Percentiles rank a stretch among this genome's conserved stretches.
These are phyloP conservation scores for Diplodia intermedia DNA, from an alignment of 2,329 filamentous ascomycete species.

Conservation along the genomic window DNA sequence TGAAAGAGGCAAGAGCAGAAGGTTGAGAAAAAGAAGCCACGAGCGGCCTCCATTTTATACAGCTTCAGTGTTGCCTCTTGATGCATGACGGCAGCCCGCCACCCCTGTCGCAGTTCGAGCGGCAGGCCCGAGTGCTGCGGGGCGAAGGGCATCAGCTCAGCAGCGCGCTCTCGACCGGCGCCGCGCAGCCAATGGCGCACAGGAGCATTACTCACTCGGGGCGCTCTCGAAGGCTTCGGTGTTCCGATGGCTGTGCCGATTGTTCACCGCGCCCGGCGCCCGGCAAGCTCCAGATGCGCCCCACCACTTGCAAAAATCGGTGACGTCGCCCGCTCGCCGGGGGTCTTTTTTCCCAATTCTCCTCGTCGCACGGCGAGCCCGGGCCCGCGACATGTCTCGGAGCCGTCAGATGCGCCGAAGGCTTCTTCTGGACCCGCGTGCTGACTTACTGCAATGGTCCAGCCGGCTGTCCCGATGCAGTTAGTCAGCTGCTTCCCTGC, in stretches of 20 bases:
- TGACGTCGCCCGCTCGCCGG: not conserved
- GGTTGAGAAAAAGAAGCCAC: not conserved
- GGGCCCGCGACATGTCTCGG: not conserved
- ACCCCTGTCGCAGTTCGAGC: conserved; percentile 8
- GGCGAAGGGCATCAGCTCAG: conserved; percentile 21
- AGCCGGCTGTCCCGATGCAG: not conserved
- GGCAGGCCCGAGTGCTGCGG: not conserved
- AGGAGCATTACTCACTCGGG: conserved; percentile 4
- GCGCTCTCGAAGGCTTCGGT: not conserved
- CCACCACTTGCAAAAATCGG: conserved; percentile 5
- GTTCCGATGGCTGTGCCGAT: not conserved
- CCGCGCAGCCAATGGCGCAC: conserved; percentile 3
- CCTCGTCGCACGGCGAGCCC: not conserved
- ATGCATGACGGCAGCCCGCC: conserved; percentile 3
- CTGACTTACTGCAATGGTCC: not conserved
- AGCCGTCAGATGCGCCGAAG: not conserved
- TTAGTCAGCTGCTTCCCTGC: conserved; percentile 16
- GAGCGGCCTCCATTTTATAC: conserved; percentile 2
- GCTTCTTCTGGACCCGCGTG: conserved; percentile 6
- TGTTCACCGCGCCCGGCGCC: not conserved
- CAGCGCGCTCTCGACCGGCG: conserved; percentile 18
- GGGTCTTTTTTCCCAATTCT: conserved; percentile 20
- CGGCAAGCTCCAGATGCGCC: conserved; percentile 12
- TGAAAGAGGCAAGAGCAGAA: not conserved
- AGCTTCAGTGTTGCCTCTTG: not conserved